A percentile compares a stretch with the other conserved stretches of the same genome.
Conservation (phyloP, 2,329 filamentous ascomycete species). For the Trichoderma sp. region DNA sequence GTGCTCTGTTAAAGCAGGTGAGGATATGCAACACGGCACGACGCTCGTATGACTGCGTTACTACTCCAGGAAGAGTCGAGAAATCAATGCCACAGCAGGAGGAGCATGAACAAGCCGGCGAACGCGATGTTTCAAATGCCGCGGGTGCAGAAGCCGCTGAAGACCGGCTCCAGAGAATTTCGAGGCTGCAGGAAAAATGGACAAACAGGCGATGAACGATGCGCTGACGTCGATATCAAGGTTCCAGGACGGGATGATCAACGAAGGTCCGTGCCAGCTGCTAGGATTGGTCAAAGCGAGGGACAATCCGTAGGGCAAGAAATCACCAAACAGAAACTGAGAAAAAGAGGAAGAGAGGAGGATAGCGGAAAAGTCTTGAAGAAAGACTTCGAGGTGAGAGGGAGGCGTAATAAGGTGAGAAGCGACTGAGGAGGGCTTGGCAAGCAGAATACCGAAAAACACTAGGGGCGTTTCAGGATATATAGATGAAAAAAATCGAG, state of each 20-base stretch:
- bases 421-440: conserved; percentile 15
- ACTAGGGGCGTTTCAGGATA: conserved; percentile 25
- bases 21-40: conserved; percentile 9
- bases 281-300: conserved; percentile 27
- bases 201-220: background rate
- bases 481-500: background rate
- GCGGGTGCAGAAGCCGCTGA: conserved; percentile 24
- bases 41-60: background rate
- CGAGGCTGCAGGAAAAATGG: conserved; percentile 7
- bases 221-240: background rate
- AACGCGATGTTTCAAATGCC: conserved; percentile 14
- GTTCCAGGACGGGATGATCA: background rate
- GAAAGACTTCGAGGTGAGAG: background rate
- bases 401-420: conserved; percentile 17
- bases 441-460: conserved; percentile 35
- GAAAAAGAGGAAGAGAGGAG: background rate
- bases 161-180: conserved; percentile 30
- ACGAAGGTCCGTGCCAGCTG: conserved; percentile 13
- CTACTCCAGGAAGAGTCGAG: conserved; percentile 7
- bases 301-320: conserved; percentile 29
- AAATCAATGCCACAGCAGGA: conserved; percentile 3
- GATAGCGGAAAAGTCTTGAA: conserved; percentile 6
- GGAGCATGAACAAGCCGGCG: conserved; percentile 8
- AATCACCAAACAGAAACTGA: background rate
- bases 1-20: conserved; percentile 4